These are phyloP conservation scores for Asterophora parasitica DNA, from an alignment of 768 basidiomycete species.

Conservation along the genomic window DNA sequence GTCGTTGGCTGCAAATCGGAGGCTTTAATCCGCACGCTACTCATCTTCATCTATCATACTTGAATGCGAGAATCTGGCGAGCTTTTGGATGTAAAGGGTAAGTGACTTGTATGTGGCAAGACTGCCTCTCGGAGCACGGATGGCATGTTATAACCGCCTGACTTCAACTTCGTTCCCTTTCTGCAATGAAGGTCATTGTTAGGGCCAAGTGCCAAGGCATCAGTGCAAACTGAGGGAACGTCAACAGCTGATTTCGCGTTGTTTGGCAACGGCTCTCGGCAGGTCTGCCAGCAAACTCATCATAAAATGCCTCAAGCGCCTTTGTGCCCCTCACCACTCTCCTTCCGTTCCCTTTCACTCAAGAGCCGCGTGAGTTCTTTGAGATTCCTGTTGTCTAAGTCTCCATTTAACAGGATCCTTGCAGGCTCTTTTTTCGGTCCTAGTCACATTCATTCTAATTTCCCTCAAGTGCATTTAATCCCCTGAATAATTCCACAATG, in stretches of 20 bases:
- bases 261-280: slow-evolving; percentile 2
- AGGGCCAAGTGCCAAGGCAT: slow-evolving; percentile 5
- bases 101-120: too few species aligned
- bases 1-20: too few species aligned
- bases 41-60: too few species aligned
- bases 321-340: not conserved
- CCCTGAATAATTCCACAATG: slow-evolving; percentile 11
- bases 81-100: too few species aligned
- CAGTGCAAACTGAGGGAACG: not conserved
- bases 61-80: too few species aligned
- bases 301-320: not conserved
- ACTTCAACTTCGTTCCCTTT: too few species aligned
- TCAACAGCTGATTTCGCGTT: not conserved
- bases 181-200: slow-evolving; percentile 34
- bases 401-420: slow-evolving; percentile 3
- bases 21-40: too few species aligned
- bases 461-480: slow-evolving; percentile 12
- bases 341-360: slow-evolving; percentile 14
- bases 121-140: too few species aligned
- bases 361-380: slow-evolving; percentile 29
- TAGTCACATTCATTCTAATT: slow-evolving; percentile 13
- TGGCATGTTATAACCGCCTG: too few species aligned
- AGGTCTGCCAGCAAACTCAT: not conserved
- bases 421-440: slow-evolving; percentile 19
- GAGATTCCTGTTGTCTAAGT: slow-evolving; percentile 4